Percentiles rank a stretch among this genome's conserved stretches.
Conservation (phyloP, 202 grass and related monocot species). For the Setaria viridis region DNA sequence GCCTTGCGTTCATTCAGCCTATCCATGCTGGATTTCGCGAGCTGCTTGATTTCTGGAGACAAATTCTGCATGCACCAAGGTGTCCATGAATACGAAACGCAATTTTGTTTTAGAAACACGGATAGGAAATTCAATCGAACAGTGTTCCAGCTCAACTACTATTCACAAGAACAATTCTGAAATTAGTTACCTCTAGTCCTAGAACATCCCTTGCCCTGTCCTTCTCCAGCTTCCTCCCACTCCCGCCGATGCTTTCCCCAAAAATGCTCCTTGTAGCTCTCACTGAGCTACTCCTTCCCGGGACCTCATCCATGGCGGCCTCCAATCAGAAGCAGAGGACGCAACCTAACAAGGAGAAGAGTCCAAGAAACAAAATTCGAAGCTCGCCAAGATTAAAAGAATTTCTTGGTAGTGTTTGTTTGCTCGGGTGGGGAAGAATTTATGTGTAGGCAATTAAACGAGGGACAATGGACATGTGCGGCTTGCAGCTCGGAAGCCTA, state of each 20-base stretch:
- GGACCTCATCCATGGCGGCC: slow-evolving; percentile 48
- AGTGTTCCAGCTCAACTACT: background rate
- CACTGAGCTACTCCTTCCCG: slow-evolving; percentile 61
- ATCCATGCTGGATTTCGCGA: slow-evolving; percentile 49
- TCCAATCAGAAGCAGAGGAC: slow-evolving; percentile 55
- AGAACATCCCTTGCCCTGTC: slow-evolving; percentile 21
- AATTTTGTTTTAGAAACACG: background rate
- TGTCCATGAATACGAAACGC: background rate
- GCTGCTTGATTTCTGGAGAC: slow-evolving; percentile 51
- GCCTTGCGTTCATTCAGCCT: slow-evolving; percentile 58
- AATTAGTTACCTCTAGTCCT: slow-evolving; percentile 57
- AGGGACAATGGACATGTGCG: slow-evolving; percentile 36
- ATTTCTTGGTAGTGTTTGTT: background rate
- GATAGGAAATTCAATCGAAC: slow-evolving; percentile 20
- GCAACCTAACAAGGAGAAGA: slow-evolving; percentile 10
- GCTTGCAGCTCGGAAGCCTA: slow-evolving; percentile 35
- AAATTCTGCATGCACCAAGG: slow-evolving; percentile 42
- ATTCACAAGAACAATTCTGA: slow-evolving; percentile 26
- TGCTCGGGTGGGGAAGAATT: slow-evolving; percentile 24
- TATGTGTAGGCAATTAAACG: slow-evolving; percentile 37
- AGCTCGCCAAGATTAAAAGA: background rate
- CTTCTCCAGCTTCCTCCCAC: slow-evolving; percentile 55
- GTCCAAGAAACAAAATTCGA: background rate
- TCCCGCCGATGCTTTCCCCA: slow-evolving; percentile 74
- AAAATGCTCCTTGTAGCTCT: slow-evolving; percentile 74